Conservation (phyloP, 257 asterid genomes). For the Mentha longifolia region DNA sequence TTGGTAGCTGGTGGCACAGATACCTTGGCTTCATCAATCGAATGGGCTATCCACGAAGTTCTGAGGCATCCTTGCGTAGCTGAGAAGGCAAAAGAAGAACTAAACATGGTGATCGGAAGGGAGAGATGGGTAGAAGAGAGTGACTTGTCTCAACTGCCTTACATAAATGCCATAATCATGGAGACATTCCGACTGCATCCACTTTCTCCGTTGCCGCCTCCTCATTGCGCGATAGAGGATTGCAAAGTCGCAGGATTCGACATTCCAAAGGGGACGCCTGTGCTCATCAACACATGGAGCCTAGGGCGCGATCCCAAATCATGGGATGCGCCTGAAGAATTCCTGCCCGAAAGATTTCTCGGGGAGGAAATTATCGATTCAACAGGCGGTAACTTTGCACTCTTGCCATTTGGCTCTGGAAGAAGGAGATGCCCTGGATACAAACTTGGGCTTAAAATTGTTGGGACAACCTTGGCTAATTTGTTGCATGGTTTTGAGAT, state of each 20-base stretch:
- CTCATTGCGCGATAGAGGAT: too few species aligned
- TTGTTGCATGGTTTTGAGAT: conserved; percentile 43
- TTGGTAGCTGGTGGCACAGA: too few species aligned
- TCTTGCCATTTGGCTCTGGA: conserved; percentile 43
- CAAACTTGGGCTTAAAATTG: conserved; percentile 35
- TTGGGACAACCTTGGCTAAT: conserved; percentile 41
- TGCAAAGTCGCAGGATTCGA: too few species aligned
- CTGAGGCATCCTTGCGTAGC: too few species aligned
- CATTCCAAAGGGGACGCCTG: too few species aligned
- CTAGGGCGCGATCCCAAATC: conserved; percentile 34
- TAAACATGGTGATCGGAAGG: conserved; percentile 39
- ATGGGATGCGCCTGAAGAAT: conserved; percentile 40
- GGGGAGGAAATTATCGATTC: conserved; percentile 34
- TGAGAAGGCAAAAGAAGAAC: conserved; percentile 40
- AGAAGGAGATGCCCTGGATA: conserved; percentile 34
- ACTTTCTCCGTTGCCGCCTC: too few species aligned
- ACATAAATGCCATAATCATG: conserved; percentile 38
- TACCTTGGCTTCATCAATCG: too few species aligned
- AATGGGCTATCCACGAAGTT: conserved; percentile 29
- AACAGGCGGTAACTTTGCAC: conserved; percentile 28
- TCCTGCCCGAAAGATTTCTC: conserved; percentile 15
- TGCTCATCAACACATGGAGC: conserved; percentile 38
- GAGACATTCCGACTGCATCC: too few species aligned
- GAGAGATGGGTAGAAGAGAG: conserved; percentile 41
- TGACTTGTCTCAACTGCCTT: background rate